Percentiles rank a stretch among this genome's conserved stretches.
Conservation (phyloP, 495 filamentous ascomycete genomes). For the Penicillium riverlandense region DNA sequence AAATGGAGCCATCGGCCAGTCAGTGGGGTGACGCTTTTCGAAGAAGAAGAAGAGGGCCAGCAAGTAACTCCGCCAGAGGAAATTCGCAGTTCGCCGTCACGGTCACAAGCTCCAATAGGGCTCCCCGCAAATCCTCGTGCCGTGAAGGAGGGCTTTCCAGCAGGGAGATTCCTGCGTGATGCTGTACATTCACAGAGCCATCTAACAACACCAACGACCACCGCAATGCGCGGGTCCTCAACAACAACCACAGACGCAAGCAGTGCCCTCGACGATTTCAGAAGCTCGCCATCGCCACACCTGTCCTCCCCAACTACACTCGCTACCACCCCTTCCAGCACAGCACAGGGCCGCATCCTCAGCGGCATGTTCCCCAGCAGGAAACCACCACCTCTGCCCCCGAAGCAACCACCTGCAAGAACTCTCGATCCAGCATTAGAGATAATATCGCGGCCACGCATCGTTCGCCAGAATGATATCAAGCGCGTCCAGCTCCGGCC, state of each 20-base stretch:
- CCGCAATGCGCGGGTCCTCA: background rate
- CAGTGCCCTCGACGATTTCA: constrained; percentile 2
- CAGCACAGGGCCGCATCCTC: constrained; percentile 1
- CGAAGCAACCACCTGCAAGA: constrained; percentile 1
- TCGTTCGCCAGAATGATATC: constrained; percentile 30
- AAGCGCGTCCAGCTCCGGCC: constrained; percentile 27
- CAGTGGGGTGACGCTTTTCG: constrained; percentile 32
- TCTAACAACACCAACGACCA: background rate
- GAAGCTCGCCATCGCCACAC: background rate
- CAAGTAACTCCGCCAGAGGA: constrained; percentile 1
- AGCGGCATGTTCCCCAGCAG: background rate
- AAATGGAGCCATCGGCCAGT: constrained; percentile 26
- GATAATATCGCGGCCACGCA: constrained; percentile 26
- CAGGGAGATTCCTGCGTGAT: constrained; percentile 8
- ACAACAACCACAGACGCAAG: constrained; percentile 7
- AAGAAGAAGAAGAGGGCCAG: constrained; percentile 23
- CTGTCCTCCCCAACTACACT: constrained; percentile 1
- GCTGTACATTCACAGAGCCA: background rate
- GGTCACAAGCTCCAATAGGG: constrained; percentile 8
- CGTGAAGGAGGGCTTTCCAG: constrained; percentile 20
- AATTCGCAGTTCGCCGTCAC: no score
- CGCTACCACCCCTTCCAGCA: constrained; percentile 1
- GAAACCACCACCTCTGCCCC: background rate
- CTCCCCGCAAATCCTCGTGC: constrained; percentile 35
- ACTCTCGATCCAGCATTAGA: constrained; percentile 14